These are phyloP conservation scores for Tuber indicum DNA, from an alignment of 495 filamentous ascomycete genomes.

Conservation along the genomic window DNA sequence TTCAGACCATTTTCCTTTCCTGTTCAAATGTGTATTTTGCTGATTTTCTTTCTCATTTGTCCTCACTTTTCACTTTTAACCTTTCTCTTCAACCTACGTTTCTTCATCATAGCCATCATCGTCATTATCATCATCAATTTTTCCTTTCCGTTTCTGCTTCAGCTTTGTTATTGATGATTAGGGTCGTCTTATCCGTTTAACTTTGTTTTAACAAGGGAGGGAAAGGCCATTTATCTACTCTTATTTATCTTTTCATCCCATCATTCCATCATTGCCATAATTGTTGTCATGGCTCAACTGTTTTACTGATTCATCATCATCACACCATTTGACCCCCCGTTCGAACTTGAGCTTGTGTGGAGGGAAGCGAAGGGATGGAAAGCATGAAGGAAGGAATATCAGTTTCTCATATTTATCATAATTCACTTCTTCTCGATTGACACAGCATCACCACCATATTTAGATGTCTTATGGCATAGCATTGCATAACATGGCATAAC, in stretches of 20 bases:
- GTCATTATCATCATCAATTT: neutral
- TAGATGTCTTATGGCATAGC: neutral
- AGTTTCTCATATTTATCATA: neutral
- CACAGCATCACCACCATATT: neutral
- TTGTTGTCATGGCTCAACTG: neutral
- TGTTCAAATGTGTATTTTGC: constrained; percentile 23
- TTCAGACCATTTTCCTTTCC: constrained; percentile 9
- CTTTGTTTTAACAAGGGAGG: neutral
- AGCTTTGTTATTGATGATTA: neutral
- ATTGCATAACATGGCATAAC: neutral
- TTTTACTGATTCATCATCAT: neutral
- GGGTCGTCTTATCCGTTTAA: neutral
- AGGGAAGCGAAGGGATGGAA: neutral
- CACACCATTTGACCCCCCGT: neutral
- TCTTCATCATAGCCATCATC: neutral
- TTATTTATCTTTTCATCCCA: neutral
- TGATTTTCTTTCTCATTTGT: constrained; percentile 19
- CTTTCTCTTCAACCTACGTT: neutral
- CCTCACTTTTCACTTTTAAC: neutral
- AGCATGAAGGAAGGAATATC: neutral
- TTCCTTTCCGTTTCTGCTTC: neutral
- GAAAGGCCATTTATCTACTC: neutral
- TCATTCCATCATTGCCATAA: neutral
- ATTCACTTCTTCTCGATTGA: neutral
- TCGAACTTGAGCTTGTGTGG: neutral